These are phyloP conservation scores for Nicotiana undulata DNA, from an alignment of 257 asterid genomes.

Conservation along the genomic window DNA sequence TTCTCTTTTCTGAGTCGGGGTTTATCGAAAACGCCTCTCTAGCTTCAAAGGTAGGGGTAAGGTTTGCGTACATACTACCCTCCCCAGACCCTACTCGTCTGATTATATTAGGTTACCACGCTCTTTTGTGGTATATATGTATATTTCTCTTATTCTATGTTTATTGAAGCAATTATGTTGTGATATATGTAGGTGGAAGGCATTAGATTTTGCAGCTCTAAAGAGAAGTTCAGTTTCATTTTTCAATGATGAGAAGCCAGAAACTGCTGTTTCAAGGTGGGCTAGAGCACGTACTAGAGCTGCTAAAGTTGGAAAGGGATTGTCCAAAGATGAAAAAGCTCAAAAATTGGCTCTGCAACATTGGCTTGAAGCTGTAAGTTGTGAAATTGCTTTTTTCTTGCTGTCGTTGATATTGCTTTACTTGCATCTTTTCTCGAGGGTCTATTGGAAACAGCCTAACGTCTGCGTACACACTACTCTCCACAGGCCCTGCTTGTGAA, in stretches of 20 bases:
- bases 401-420: too few species aligned
- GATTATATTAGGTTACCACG: too few species aligned
- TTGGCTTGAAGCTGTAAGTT: constrained; percentile 97
- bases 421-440: too few species aligned
- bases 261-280: constrained; percentile 86
- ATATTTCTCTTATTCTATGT: background rate
- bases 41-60: too few species aligned
- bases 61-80: too few species aligned
- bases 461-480: too few species aligned
- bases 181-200: constrained; percentile 70
- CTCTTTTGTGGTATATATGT: background rate
- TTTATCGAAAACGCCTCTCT: too few species aligned
- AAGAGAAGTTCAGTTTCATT: constrained; percentile 76
- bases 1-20: too few species aligned
- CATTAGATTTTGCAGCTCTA: constrained; percentile 82
- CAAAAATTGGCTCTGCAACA: constrained; percentile 82
- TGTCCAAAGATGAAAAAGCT: constrained; percentile 92
- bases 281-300: constrained; percentile 93
- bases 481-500: too few species aligned
- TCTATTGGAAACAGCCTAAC: too few species aligned
- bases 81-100: too few species aligned
- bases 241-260: constrained; percentile 69
- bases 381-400: too few species aligned
- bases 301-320: constrained; percentile 95
- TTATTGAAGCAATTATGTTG: background rate